phyloP scores from a whole-genome alignment of 1,284 basidiomycete genomes.

The Exobasidium cylindrosporum region DNA sequence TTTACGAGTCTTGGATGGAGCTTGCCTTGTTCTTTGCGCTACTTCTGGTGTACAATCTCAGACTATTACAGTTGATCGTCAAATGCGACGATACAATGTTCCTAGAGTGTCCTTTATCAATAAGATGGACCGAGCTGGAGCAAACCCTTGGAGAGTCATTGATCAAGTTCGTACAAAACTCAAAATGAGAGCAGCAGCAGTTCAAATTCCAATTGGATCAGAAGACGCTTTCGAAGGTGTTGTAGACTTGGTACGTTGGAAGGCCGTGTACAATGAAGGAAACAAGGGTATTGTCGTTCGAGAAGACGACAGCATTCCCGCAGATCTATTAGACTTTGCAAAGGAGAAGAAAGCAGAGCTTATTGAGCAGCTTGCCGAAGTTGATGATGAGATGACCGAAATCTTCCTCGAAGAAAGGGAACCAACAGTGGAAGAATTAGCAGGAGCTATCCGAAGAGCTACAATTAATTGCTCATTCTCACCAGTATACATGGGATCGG shows the following conservation, averaged over 20 bases:
- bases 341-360: conserved; percentile 66
- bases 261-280: conserved; percentile 90
- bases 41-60: conserved; percentile 96
- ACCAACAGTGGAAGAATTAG: conserved; percentile 64
- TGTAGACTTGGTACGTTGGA: conserved; percentile 91
- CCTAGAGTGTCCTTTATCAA: conserved; percentile 96
- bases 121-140: conserved; percentile 98
- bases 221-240: conserved; percentile 86
- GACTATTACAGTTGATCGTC: conserved; percentile 97
- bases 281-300: conserved; percentile 82
- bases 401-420: conserved; percentile 72
- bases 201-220: conserved; percentile 90
- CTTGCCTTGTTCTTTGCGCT: conserved; percentile 92
- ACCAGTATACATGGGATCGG: conserved; percentile 94
- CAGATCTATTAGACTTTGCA: conserved; percentile 60
- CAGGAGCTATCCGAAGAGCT: conserved; percentile 78
- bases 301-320: conserved; percentile 86
- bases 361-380: conserved; percentile 91
- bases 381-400: conserved; percentile 90
- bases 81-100: conserved; percentile 93
- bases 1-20: conserved; percentile 91
- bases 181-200: conserved; percentile 86
- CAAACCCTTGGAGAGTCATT: conserved; percentile 94
- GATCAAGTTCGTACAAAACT: conserved; percentile 89
- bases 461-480: conserved; percentile 87